Base-by-base conservation (phyloP, 768 basidiomycete genomes). In the Rhodosporidiobolus sp. region DNA sequence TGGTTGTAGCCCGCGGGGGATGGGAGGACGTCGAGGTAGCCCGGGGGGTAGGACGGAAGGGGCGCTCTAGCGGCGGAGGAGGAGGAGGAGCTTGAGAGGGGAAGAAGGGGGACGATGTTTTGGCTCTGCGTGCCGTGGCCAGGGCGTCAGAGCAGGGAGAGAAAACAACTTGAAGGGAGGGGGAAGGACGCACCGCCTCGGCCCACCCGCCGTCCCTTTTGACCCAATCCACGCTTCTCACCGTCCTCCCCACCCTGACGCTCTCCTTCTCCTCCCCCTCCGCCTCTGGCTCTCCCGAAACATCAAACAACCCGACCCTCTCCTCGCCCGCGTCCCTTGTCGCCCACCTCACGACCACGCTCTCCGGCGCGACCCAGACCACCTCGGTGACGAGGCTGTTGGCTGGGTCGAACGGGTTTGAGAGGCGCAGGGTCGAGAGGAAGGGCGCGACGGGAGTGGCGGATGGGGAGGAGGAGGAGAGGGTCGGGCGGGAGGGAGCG, bases 171-270 rank as follows among this genome's bases (percentile, higher is more conserved):
- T 20, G 30, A 35, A 69, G 34, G 5, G n/a, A 35, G 54, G 28
- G 30, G 4, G 22, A 9, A 34, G 35, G 59, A 83, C 89, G 71
- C 74, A 92, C 93, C 71, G 86, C 83, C 62, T 97, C 91, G 72
- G 97, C 92, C 96, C 96, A 99, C 1, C 96, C 96, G 49, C 87
- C 87, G 78, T 96, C 95, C 0, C 88, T 89, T 78, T 95, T 85
- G 77, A 94, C 94, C 11, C 92, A 95, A 48, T 88, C 95, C 17
- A 95, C 84, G 71, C 84, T 88, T 68, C 95, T 83, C 14, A 92
- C 90, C 22, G 92, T 87, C 49, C 75, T 76, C 0, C 84, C 84
- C 79, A 12, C 88, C 87, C 16, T 77, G 78, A 19, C 81, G 81
- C 56, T 81, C 81, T 32, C 75, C 75, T 19, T 64, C 79, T 12